phyloP scores from a whole-genome alignment of 495 filamentous ascomycete genomes.

The Xylaria grammica region DNA sequence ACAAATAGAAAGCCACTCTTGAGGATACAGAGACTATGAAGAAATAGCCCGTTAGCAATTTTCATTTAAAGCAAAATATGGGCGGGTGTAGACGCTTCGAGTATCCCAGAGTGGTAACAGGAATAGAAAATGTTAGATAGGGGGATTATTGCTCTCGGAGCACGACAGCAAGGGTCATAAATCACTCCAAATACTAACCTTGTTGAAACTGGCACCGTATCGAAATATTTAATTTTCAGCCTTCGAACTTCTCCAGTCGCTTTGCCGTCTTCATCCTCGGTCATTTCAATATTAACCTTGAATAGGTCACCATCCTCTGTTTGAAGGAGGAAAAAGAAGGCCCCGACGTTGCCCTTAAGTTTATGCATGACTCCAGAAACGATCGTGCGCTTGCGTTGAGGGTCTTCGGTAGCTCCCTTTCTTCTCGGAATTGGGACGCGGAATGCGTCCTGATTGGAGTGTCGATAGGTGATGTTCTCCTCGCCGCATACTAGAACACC shows the following conservation, averaged over 20 bases:
- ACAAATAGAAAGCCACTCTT: slow-evolving; percentile 97
- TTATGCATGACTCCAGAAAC: slow-evolving; percentile 95
- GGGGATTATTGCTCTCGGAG: not conserved
- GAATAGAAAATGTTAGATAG: not conserved
- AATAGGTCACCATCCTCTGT: slow-evolving; percentile 96
- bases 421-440: slow-evolving; percentile 88
- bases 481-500: slow-evolving; percentile 94
- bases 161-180: not conserved
- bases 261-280: slow-evolving; percentile 77
- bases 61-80: not conserved
- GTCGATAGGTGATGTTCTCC: slow-evolving; percentile 92
- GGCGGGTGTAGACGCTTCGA: not conserved
- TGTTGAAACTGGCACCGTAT: slow-evolving; percentile 87
- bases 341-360: slow-evolving; percentile 76
- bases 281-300: slow-evolving; percentile 92
- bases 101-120: too few relatives aligned
- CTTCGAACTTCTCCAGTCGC: slow-evolving; percentile 78
- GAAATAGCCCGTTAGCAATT: not conserved
- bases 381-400: slow-evolving; percentile 83
- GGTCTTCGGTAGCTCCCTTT: slow-evolving; percentile 86
- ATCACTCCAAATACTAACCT: slow-evolving; percentile 11
- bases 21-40: slow-evolving; percentile 75
- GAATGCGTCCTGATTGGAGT: slow-evolving; percentile 88
- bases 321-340: slow-evolving; percentile 97
- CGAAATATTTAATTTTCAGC: slow-evolving; percentile 96